Conservation (phyloP, 2,329 filamentous ascomycete species). For the Ceratocystiopsis brevicomis region DNA sequence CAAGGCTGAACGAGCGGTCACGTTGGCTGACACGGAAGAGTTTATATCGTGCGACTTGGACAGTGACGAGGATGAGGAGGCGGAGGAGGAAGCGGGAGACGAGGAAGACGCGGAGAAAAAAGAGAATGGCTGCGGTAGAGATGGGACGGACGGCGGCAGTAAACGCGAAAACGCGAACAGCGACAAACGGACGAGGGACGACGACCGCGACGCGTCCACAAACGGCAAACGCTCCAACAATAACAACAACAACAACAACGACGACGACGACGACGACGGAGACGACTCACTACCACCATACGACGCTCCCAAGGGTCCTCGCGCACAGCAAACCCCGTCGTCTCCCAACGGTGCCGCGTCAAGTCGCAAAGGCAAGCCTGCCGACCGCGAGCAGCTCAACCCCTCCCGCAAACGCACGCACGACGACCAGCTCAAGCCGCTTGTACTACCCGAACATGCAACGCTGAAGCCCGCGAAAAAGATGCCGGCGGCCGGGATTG, state of each 20-base stretch:
- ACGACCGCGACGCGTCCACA: not conserved
- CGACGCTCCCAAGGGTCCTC: slow-evolving; percentile 4
- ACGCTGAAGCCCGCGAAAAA: slow-evolving; percentile 30
- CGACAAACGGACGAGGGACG: not conserved
- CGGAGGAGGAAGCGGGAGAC: not conserved
- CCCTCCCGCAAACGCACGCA: slow-evolving; percentile 53
- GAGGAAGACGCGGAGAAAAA: not conserved
- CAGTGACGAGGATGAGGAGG: slow-evolving; percentile 22
- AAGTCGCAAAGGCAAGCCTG: no score
- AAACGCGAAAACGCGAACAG: no score
- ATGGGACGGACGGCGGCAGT: slow-evolving; percentile 1
- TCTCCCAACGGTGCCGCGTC: not conserved
- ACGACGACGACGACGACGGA: not conserved
- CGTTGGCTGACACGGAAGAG: slow-evolving; percentile 47
- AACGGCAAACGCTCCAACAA: not conserved
- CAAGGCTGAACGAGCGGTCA: slow-evolving; percentile 26
- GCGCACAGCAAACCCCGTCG: not conserved
- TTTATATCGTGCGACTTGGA: slow-evolving; percentile 76
- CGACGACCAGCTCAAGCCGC: slow-evolving; percentile 44
- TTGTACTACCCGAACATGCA: slow-evolving; percentile 25
- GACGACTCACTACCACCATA: not conserved
- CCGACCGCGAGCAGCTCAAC: slow-evolving; percentile 1
- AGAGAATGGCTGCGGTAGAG: not conserved
- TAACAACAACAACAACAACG: not conserved
- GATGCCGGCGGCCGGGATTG: slow-evolving; percentile 28